phyloP scores from a whole-genome alignment of 164 flowering plant species.

The Umbellularia californica region DNA sequence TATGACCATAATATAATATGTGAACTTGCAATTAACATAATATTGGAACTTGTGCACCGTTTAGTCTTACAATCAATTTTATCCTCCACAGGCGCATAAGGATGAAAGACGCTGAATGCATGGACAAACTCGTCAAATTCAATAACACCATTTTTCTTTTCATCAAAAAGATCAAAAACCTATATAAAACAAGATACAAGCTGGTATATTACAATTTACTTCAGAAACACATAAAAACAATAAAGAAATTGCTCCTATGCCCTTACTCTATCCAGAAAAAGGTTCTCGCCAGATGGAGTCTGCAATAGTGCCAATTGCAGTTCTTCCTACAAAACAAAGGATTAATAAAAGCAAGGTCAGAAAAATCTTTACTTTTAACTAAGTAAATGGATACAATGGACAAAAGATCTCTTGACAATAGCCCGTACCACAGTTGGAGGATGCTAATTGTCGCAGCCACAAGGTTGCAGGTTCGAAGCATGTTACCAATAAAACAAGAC shows the following conservation, averaged over 20 bases:
- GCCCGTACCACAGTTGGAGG: too few relatives aligned
- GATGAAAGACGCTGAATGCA: constrained; percentile 80
- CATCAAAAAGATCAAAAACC: constrained; percentile 89
- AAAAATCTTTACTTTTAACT: background rate
- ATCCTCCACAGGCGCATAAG: constrained; percentile 58
- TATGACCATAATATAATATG: background rate
- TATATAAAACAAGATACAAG: constrained; percentile 9
- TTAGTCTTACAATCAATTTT: constrained; percentile 71
- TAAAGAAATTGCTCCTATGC: background rate
- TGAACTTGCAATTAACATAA: background rate
- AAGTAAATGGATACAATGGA: background rate
- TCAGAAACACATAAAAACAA: background rate
- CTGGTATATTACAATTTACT: background rate
- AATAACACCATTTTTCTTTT: constrained; percentile 78
- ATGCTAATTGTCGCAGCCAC: too few relatives aligned
- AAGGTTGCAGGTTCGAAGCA: too few relatives aligned
- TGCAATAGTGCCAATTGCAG: constrained; percentile 67
- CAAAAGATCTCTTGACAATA: background rate
- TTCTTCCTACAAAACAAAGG: constrained; percentile 55
- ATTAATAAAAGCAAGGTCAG: background rate
- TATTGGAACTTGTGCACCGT: background rate
- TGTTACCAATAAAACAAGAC: background rate
- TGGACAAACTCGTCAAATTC: constrained; percentile 85
- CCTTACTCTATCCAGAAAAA: constrained; percentile 73
- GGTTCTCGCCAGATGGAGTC: constrained; percentile 57